A percentile compares a stretch with the other conserved stretches of the same genome.
These are phyloP conservation scores for Clarireedia monteithiana DNA, from an alignment of 2,329 filamentous ascomycete genomes.

Conservation along the genomic window DNA sequence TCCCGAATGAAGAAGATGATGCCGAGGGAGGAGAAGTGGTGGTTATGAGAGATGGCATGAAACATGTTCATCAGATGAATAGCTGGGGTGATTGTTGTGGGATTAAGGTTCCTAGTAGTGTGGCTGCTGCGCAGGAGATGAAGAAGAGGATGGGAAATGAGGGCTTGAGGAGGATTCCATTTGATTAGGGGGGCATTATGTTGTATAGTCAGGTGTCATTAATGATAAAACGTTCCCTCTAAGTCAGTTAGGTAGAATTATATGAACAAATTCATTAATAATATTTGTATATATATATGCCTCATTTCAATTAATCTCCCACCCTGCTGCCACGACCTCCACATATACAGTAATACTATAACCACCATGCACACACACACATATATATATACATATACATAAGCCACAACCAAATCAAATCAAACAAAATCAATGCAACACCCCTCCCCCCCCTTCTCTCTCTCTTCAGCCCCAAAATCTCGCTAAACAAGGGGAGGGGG, in stretches of 20 bases:
- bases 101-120: constrained; percentile 90
- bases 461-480: no score
- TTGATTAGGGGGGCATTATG: constrained; percentile 48
- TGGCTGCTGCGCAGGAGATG: constrained; percentile 85
- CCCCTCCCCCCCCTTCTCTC: no score
- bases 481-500: no score
- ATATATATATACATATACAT: no score
- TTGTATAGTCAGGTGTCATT: neutral
- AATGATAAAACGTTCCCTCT: neutral
- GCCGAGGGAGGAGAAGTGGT: constrained; percentile 49
- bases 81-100: constrained; percentile 96
- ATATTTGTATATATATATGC: no score
- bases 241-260: neutral
- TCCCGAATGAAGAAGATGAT: constrained; percentile 40
- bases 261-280: no score
- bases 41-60: constrained; percentile 57
- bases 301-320: no score
- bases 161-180: constrained; percentile 66
- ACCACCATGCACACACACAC: no score
- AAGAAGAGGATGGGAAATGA: constrained; percentile 61
- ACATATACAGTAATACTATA: no score
- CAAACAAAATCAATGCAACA: no score
- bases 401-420: no score
- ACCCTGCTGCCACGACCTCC: no score
- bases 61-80: constrained; percentile 62